Base-by-base conservation (phyloP, 371 early-diverging fungal species). In the Sporodiniella umbellata region DNA sequence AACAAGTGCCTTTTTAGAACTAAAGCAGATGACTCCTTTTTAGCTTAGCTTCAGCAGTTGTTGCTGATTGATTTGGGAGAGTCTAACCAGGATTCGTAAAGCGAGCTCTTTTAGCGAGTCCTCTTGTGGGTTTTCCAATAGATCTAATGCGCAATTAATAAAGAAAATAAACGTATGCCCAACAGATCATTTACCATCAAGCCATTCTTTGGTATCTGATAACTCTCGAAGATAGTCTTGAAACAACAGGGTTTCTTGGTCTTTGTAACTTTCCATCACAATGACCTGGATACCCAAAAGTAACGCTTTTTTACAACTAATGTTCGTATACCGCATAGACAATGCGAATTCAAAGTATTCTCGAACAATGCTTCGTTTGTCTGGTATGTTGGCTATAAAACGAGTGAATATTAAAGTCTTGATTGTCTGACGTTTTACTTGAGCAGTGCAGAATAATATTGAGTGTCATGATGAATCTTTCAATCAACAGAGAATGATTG, bases 281-380 rank as follows among this genome's bases (percentile, higher is more conserved):
- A 73, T 67, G 15, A 58, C 64, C 8, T 68, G 59, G 17, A 77
- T 53, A 4, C 78, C 78, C 1, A 68, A 22, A 19, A 77, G 42
- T 17, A 71, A 22, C 2, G 73, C 64, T n/a, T 55, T 69, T 8
- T 45, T 60, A 18, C 61, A 53, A 7, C 45, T 17, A 19, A 56
- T 37, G 25, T 54, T 49, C n/a, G 45, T 33, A 35, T 62, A 73
- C 43, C 72, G 56, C 51, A 77, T 48, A 1, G 72, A 63, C 1
- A 71, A 56, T 5, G 64, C 60, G 59, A 73, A 73, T 14, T 73
- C 74, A 47, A 72, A 73, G 43, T 70, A 77, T 51, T 73, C 73
- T 28, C 47, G 57, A 6, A 73, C 74, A 28, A 77, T 67, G 15
- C 53, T 60, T 25, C 66, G 53, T 43, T 64, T 68, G 15, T 77